Evolutionary conservation across 352 stramenopile genomes (phyloP).

Genomic region (Globisporangium lucens): DNA sequence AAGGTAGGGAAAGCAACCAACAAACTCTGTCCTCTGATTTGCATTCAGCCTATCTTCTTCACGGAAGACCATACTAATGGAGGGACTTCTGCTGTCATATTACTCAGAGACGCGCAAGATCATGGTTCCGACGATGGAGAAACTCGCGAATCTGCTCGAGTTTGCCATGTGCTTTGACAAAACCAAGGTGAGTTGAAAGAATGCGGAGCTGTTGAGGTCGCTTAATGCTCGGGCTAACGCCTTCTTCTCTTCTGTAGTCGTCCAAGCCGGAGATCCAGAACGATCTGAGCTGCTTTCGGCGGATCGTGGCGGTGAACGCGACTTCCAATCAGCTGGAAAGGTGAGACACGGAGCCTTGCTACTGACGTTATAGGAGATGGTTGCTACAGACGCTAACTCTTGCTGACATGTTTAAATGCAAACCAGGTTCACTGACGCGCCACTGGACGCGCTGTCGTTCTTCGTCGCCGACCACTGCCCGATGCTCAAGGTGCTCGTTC

Average conservation of each 20-base stretch:
- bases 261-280: constrained; percentile 58
- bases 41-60: too few relatives aligned
- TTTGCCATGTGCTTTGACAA: constrained; percentile 55
- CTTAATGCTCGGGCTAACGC: neutral
- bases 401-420: neutral
- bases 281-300: constrained; percentile 58
- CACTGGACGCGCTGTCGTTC: constrained; percentile 54
- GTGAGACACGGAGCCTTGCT: constrained; percentile 13
- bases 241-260: constrained; percentile 10
- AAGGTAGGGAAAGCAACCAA: constrained; percentile 23
- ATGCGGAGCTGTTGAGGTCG: neutral
- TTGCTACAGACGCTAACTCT: neutral
- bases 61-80: too few relatives aligned
- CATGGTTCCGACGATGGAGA: constrained; percentile 40
- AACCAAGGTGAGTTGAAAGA: constrained; percentile 27
- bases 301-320: constrained; percentile 37
- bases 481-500: constrained; percentile 54
- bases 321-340: constrained; percentile 46
- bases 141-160: constrained; percentile 50
- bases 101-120: constrained; percentile 26
- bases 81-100: too few relatives aligned
- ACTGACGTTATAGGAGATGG: neutral
- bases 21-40: neutral
- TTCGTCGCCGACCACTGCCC: constrained; percentile 59
- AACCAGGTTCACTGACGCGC: constrained; percentile 33